Evolutionary conservation across 306 rosid species (phyloP).

Genomic region (Rosa rugosa): DNA sequence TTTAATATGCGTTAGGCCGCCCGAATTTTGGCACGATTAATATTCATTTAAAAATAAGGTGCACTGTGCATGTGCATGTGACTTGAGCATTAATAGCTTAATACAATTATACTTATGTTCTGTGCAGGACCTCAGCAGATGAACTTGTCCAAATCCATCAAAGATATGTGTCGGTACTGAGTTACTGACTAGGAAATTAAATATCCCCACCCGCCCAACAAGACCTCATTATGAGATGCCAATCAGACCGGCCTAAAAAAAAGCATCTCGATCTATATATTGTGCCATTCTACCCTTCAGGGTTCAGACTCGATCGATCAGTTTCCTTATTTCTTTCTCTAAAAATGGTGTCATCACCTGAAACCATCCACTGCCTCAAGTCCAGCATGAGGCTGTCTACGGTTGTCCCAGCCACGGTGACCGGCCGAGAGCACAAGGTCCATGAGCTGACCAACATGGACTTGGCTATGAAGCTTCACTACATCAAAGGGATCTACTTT

Average conservation of each 20-base stretch:
- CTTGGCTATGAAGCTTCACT: constrained; percentile 65
- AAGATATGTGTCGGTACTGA: not conserved
- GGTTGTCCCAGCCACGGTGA: constrained; percentile 63
- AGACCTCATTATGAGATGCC: not conserved
- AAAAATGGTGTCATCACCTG: constrained; percentile 16
- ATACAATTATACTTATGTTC: no score
- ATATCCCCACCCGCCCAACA: not conserved
- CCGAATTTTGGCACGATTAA: no score
- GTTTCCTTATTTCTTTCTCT: not conserved
- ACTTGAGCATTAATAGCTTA: no score
- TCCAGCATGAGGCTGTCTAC: constrained; percentile 42
- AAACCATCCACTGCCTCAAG: constrained; percentile 6
- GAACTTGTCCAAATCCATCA: not conserved
- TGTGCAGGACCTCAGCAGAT: no score
- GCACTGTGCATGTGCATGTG: no score
- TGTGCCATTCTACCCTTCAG: not conserved
- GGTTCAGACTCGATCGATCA: not conserved
- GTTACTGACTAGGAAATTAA: no score
- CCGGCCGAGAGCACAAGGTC: constrained; percentile 28
- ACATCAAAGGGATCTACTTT: constrained; percentile 56
- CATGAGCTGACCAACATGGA: constrained; percentile 55
- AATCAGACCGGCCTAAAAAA: not conserved
- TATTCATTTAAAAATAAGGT: no score
- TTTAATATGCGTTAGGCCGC: no score
- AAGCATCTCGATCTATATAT: not conserved